Base-by-base conservation (phyloP, 1,139 yeast genomes). In the Yamadazyma sp. region DNA sequence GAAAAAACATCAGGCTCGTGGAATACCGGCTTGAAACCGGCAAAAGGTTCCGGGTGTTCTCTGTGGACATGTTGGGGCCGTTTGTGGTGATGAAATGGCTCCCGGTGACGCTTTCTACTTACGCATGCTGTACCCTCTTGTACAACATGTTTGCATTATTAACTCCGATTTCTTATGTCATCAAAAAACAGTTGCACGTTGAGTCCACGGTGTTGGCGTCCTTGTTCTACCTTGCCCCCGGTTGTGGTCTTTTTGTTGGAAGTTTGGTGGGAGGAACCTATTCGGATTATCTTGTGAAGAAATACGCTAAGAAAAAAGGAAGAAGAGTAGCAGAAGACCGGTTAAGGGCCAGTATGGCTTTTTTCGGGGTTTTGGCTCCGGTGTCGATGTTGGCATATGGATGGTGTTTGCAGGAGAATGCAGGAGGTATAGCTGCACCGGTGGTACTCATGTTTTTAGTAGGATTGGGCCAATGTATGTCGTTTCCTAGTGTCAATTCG, bases 371-470 rank as follows among this genome's bases (percentile, higher is more conserved):
- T 2, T 47, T 64, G 1, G 52, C 64, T 24, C 78, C 78, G 0
- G 57, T 44, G 0, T 41, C 67, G 1, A 63, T 67, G 36, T 46
- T 76, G 5, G 57, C 76, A 2, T 76, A 74, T 50, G 82, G 81
- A 1, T 76, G 81, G 81, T 50, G 67, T 12, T 45, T 76, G 8
- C 67, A 73, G 31, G 60, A 66, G 39, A 59, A 62, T 35, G 59
- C 61, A 35, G 81, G 81, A 14, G 81, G 81, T 1, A 68, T 70
- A 57, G 76, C 77, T 0, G 56, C 76, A 2, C 80, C 81, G 1
- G 61, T 76, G 6, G 58, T 76, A 2, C 55, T 65, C 44, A 57
- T 76, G 69, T 75, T 74, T 41, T 25, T 67, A 14, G 57, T 62
- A 34, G 81, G 78, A 0, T 39, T 73, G 21, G 70, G 71, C 0